Evolutionary conservation across 768 basidiomycete genomes (phyloP).

Genomic region (Suillus subalutaceus): DNA sequence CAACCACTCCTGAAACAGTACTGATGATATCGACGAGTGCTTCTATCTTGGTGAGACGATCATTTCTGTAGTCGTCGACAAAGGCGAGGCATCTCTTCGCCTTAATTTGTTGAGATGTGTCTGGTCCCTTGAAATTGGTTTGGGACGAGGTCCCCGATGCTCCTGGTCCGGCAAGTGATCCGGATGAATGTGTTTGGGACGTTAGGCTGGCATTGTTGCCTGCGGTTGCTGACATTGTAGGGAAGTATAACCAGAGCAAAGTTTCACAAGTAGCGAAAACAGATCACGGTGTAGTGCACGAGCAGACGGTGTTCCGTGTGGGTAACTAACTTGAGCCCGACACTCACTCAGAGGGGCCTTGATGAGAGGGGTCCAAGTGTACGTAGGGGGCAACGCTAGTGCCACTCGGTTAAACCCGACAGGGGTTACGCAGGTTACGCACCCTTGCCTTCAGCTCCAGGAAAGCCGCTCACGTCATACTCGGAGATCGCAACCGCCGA

Average conservation of each 20-base stretch:
- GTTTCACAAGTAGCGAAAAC: neutral
- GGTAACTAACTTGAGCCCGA: no score
- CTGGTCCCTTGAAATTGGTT: neutral
- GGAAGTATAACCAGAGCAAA: neutral
- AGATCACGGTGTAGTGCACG: no score
- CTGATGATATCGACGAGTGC: neutral
- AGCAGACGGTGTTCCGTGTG: no score
- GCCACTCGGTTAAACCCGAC: constrained; percentile 6
- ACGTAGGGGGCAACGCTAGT: no score
- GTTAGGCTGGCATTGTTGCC: neutral
- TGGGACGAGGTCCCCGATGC: neutral
- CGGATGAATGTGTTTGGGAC: neutral
- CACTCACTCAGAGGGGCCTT: no score
- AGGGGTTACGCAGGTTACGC: neutral
- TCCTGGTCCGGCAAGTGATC: neutral
- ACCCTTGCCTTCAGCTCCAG: no score
- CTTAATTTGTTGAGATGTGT: neutral
- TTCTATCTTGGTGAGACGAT: neutral
- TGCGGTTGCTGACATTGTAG: neutral
- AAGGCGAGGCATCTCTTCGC: neutral
- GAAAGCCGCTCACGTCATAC: constrained; percentile 1
- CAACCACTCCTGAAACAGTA: neutral
- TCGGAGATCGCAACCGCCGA: constrained; percentile 4
- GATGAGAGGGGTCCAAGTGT: no score
- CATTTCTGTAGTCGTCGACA: neutral